Percentiles rank a stretch among this genome's conserved stretches.
Evolutionary conservation across 352 stramenopile genomes (phyloP).

Genomic region (Phytophthora syringae): DNA sequence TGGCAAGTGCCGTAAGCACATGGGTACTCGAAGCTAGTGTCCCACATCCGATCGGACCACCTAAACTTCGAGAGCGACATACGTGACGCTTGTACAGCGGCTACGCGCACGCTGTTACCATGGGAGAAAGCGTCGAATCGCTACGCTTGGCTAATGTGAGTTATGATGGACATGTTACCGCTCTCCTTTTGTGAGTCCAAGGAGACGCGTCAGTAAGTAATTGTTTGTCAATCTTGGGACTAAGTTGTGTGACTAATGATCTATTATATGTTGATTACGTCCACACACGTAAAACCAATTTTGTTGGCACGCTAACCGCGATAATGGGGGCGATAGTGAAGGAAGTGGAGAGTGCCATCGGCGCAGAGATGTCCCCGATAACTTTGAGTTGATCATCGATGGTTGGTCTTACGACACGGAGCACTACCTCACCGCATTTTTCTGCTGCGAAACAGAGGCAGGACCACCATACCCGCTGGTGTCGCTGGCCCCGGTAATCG

Average conservation of each 20-base stretch:
- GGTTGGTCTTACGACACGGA: background rate
- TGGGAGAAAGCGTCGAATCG: slow-evolving; percentile 8
- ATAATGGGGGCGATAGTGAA: background rate
- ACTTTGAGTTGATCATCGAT: slow-evolving; percentile 3
- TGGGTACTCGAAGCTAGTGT: slow-evolving; percentile 16
- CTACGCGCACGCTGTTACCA: background rate
- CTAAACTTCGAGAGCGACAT: slow-evolving; percentile 11
- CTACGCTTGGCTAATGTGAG: slow-evolving; percentile 3
- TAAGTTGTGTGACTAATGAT: background rate
- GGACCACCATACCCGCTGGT: slow-evolving; percentile 13
- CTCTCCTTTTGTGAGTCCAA: background rate
- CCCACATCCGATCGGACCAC: slow-evolving; percentile 4
- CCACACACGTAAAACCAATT: too few relatives aligned
- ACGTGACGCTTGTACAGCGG: slow-evolving; percentile 6
- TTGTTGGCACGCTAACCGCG: background rate
- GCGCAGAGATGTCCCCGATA: slow-evolving; percentile 1
- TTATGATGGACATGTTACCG: background rate
- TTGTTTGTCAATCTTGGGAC: background rate
- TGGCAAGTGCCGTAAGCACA: slow-evolving; percentile 11
- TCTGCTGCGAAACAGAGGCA: slow-evolving; percentile 5
- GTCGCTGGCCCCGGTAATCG: slow-evolving; percentile 15
- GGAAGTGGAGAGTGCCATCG: background rate
- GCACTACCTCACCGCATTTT: background rate
- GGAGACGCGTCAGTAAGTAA: background rate
- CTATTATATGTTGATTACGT: too few relatives aligned